phyloP scores from a whole-genome alignment of 306 rosid species.

The Hippophae rhamnoides region DNA sequence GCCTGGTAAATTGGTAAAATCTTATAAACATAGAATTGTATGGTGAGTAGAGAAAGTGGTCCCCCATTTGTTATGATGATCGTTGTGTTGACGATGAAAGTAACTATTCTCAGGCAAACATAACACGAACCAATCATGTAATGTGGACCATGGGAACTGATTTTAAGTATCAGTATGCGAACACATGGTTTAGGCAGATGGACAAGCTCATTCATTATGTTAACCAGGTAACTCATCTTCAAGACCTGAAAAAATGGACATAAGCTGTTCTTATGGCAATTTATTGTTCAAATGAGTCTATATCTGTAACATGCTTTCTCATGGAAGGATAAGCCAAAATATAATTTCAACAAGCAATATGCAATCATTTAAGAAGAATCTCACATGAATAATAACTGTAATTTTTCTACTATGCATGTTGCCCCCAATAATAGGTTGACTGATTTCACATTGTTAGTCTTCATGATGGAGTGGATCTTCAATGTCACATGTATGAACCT shows the following conservation, averaged over 20 bases:
- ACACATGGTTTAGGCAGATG: conserved; percentile 79
- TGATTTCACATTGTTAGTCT: no score
- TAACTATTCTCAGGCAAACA: conserved; percentile 61
- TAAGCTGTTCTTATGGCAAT: conserved; percentile 7
- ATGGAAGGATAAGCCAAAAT: background rate
- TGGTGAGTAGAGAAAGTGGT: no score
- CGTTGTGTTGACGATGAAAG: no score
- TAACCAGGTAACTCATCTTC: conserved; percentile 43
- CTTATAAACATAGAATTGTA: no score
- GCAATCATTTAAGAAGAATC: background rate
- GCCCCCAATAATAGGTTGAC: no score
- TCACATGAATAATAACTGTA: background rate
- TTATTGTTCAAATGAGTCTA: background rate
- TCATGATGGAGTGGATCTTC: no score
- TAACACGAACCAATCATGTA: conserved; percentile 84
- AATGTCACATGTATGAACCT: no score
- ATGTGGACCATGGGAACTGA: conserved; percentile 99
- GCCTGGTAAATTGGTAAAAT: no score
- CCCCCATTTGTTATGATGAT: no score
- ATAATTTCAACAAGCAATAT: background rate
- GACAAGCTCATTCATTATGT: conserved; percentile 94
- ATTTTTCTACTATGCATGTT: background rate
- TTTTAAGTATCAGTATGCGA: conserved; percentile 89
- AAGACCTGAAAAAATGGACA: background rate
- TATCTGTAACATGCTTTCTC: conserved; percentile 3